Base-by-base conservation (phyloP, 352 stramenopile genomes). In the Pythium utonaiense region DNA sequence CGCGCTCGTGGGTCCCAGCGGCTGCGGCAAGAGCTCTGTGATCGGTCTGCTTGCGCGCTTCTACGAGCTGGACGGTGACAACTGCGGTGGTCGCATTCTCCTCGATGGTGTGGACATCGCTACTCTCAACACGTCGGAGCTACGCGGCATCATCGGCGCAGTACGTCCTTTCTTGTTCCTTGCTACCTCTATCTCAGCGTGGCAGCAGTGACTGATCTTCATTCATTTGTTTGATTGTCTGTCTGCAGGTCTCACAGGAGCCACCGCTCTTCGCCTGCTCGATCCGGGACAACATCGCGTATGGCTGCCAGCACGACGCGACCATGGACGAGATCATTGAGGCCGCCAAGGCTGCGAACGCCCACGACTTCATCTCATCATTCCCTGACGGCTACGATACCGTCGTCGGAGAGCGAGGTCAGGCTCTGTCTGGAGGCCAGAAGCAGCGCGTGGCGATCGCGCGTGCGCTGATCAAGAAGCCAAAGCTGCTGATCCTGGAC, bases 371-470 rank as follows among this genome's bases (percentile, higher is more conserved):
- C 47, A 92, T 92, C 62, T 70, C 71, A 57, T 78, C 76, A 12
- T 88, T 93, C 55, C 83, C 81, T 1, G 67, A 93, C 49, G 77
- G 80, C 44, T 91, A 93, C 64, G 72, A 91, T 34, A 93, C 83
- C 16, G 69, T 91, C 34, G 80, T 93, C 17, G 82, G 83, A 19
- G 82, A 88, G 56, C 80, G 81, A 22, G 83, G 83, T 0, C 77
- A 87, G 54, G 70, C 81, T 2, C 77, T 93, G 42, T 91, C 80
- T 3, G 83, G 83, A 16, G 81, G 83, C 14, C 83, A 93, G 69
- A 90, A 91, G 59, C 83, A 93, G 61, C 82, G 96, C 17, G 73
- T 91, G 12, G 80, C 78, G 5, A 93, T 93, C 64, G 81, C 83
- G 4, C 73, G 83, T 2, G 83, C 83, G 9, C 66, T 93, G 21